Evolutionary conservation across 495 filamentous ascomycete species (phyloP).

Genomic region (Aspergillus sclerotioniger): DNA sequence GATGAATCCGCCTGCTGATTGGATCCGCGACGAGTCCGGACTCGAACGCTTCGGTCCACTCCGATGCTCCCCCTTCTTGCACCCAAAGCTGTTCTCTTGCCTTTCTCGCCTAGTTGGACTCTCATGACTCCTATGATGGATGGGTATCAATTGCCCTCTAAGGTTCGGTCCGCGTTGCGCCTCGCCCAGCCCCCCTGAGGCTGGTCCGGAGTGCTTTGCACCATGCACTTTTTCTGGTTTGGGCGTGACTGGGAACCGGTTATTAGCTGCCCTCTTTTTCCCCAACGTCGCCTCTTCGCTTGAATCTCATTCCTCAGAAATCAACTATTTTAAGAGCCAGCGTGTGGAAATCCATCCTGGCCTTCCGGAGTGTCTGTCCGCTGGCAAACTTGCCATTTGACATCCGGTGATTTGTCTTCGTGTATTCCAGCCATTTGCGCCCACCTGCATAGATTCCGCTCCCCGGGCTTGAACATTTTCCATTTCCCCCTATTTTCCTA

Average conservation of each 20-base stretch:
- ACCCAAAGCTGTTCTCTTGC: slow-evolving; percentile 23
- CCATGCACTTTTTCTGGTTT: slow-evolving; percentile 17
- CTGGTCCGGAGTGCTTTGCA: slow-evolving; percentile 18
- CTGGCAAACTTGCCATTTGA: slow-evolving; percentile 18
- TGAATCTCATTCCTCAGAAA: slow-evolving; percentile 17
- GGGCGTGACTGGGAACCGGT: slow-evolving; percentile 20
- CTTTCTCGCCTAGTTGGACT: slow-evolving; percentile 18
- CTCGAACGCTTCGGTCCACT: slow-evolving; percentile 27
- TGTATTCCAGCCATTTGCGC: slow-evolving; percentile 38
- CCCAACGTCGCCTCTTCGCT: slow-evolving; percentile 11
- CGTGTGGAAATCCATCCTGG: slow-evolving; percentile 19
- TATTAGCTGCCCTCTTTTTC: slow-evolving; percentile 20
- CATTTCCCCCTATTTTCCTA: slow-evolving; percentile 8
- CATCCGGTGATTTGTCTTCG: slow-evolving; percentile 30
- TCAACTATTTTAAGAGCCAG: slow-evolving; percentile 21
- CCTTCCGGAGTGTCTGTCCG: slow-evolving; percentile 29
- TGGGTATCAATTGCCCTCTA: slow-evolving; percentile 33
- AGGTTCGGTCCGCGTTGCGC: slow-evolving; percentile 28
- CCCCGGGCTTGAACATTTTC: slow-evolving; percentile 24
- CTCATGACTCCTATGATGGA: slow-evolving; percentile 12
- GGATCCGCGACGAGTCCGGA: slow-evolving; percentile 26
- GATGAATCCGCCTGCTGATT: slow-evolving; percentile 26
- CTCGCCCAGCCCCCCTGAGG: slow-evolving; percentile 23
- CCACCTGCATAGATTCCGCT: slow-evolving; percentile 26
- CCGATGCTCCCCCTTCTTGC: slow-evolving; percentile 21